A percentile compares a stretch with the other conserved stretches of the same genome.
Conservation (phyloP, 768 basidiomycete genomes). For the Tricholoma terreum region DNA sequence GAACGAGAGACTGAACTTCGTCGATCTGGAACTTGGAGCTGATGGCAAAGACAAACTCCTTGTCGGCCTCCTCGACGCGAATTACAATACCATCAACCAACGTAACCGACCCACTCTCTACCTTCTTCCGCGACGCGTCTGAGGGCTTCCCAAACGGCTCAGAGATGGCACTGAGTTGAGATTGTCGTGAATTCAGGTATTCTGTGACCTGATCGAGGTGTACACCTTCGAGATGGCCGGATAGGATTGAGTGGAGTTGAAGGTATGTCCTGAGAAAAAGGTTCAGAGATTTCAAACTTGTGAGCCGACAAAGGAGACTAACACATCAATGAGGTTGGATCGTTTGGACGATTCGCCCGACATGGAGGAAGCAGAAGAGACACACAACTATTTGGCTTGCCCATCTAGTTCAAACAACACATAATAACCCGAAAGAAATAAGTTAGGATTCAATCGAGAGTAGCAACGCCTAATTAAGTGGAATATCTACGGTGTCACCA, state of each 20-base stretch:
- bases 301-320: constrained; percentile 19
- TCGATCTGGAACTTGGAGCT: constrained; percentile 75
- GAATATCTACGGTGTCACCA: constrained; percentile 76
- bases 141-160: constrained; percentile 71
- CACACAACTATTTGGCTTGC: neutral
- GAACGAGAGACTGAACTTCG: constrained; percentile 71
- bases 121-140: constrained; percentile 58
- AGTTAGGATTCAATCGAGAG: neutral
- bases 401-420: neutral
- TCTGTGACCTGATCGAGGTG: constrained; percentile 56
- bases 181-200: constrained; percentile 54
- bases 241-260: constrained; percentile 58
- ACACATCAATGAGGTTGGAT: constrained; percentile 74
- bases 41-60: constrained; percentile 67
- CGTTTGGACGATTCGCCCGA: constrained; percentile 52
- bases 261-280: constrained; percentile 52
- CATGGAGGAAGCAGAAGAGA: constrained; percentile 24
- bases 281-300: neutral
- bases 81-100: constrained; percentile 64
- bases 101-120: constrained; percentile 66
- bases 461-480: constrained; percentile 36
- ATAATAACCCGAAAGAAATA: neutral
- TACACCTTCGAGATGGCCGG: constrained; percentile 57
- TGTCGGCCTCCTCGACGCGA: constrained; percentile 65
- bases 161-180: constrained; percentile 54